Evolutionary conservation across 208 protist species (phyloP).

Genomic region (Leishmania major): DNA sequence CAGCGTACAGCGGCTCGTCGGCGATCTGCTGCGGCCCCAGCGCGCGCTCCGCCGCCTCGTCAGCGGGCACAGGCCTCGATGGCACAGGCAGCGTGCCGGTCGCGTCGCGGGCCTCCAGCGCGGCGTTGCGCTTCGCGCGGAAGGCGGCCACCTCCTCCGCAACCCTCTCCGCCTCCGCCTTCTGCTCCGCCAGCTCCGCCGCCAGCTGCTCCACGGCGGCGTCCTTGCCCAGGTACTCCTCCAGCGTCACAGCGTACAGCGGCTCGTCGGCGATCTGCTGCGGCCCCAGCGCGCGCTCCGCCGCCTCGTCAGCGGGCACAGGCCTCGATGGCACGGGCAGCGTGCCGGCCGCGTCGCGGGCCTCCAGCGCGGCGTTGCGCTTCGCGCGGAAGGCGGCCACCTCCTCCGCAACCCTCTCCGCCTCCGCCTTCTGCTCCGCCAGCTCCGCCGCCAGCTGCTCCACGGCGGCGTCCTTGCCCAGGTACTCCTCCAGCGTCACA

Average conservation of each 20-base stretch:
- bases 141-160: constrained; percentile 1
- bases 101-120: constrained; percentile 26
- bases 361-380: constrained; percentile 5
- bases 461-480: no score
- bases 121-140: constrained; percentile 29
- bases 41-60: constrained; percentile 23
- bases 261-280: background rate
- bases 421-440: background rate
- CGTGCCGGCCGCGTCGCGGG: constrained; percentile 32
- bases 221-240: background rate
- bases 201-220: background rate
- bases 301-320: background rate
- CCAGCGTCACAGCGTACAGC: background rate
- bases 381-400: constrained; percentile 7
- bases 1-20: constrained; percentile 28
- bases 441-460: background rate
- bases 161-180: background rate
- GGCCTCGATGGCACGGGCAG: constrained; percentile 20
- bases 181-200: constrained; percentile 3
- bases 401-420: constrained; percentile 1
- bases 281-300: background rate
- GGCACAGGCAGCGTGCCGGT: constrained; percentile 29
- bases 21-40: constrained; percentile 22
- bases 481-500: background rate
- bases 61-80: constrained; percentile 20